Conservation (phyloP, 2,329 filamentous ascomycete genomes). For the Cladosporium sp. region DNA sequence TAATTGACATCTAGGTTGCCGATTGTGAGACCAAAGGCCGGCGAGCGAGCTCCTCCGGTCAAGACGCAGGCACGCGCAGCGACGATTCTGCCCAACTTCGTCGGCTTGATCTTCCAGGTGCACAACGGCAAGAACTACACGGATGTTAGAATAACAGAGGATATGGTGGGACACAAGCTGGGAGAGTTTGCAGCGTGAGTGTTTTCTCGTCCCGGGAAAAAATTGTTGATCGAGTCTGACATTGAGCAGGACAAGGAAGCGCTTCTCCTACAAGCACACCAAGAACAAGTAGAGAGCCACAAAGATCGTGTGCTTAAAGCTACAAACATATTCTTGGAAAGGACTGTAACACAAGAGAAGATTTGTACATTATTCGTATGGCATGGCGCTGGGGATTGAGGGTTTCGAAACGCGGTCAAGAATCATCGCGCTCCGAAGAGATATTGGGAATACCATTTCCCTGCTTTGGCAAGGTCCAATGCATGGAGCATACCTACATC, state of each 20-base stretch:
- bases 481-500: too few relatives aligned
- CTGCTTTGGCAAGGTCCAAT: too few relatives aligned
- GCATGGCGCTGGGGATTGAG: slow-evolving; percentile 4
- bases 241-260: slow-evolving; percentile 55
- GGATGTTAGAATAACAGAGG: slow-evolving; percentile 78
- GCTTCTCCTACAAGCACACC: slow-evolving; percentile 61
- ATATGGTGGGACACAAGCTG: slow-evolving; percentile 94
- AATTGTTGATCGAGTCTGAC: background rate
- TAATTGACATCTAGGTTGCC: slow-evolving; percentile 44
- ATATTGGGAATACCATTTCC: too few relatives aligned
- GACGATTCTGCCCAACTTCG: slow-evolving; percentile 87
- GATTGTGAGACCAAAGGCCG: slow-evolving; percentile 55
- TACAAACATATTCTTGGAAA: background rate
- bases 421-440: too few relatives aligned
- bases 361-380: slow-evolving; percentile 7
- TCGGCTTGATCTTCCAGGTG: slow-evolving; percentile 81
- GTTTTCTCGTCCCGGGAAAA: background rate
- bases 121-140: slow-evolving; percentile 87
- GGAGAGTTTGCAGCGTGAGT: slow-evolving; percentile 82
- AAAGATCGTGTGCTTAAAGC: background rate
- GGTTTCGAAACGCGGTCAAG: background rate
- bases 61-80: slow-evolving; percentile 81
- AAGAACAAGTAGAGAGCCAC: slow-evolving; percentile 57
- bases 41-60: slow-evolving; percentile 64
- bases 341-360: background rate